Percentiles rank a stretch among this genome's conserved stretches.
phyloP scores from a whole-genome alignment of 371 early-diverging fungal genomes.

The Ordospora colligata region DNA sequence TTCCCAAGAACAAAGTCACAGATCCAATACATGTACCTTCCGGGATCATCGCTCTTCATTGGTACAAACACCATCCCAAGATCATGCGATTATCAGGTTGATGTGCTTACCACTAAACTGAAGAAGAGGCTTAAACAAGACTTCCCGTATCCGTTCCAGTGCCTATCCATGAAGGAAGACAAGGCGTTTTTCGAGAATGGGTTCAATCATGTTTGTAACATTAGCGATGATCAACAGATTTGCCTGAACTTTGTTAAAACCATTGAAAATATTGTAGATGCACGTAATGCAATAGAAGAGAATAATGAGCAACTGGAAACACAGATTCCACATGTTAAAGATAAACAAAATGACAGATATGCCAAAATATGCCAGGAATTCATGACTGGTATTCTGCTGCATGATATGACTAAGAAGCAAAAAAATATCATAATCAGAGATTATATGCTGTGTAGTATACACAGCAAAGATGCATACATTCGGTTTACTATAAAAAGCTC shows the following conservation, averaged over 20 bases:
- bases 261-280: neutral
- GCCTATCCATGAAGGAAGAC: constrained; percentile 12
- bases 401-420: neutral
- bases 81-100: constrained; percentile 25
- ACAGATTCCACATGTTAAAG: neutral
- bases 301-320: neutral
- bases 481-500: constrained; percentile 10
- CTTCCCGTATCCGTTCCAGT: constrained; percentile 20
- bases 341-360: neutral
- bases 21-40: constrained; percentile 32
- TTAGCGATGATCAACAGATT: neutral
- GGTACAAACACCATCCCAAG: constrained; percentile 43
- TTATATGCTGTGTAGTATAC: neutral
- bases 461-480: neutral
- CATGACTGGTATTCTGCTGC: neutral
- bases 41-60: constrained; percentile 12
- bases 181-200: constrained; percentile 42
- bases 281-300: neutral
- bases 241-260: neutral
- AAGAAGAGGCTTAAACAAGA: constrained; percentile 48
- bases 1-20: constrained; percentile 35
- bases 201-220: neutral
- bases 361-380: neutral
- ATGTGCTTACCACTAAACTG: neutral
- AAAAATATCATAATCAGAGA: neutral